Evolutionary conservation across 495 filamentous ascomycete genomes (phyloP), one percentile per base, ranked within the genome.

Genomic region (Neurospora discreta): DNA sequence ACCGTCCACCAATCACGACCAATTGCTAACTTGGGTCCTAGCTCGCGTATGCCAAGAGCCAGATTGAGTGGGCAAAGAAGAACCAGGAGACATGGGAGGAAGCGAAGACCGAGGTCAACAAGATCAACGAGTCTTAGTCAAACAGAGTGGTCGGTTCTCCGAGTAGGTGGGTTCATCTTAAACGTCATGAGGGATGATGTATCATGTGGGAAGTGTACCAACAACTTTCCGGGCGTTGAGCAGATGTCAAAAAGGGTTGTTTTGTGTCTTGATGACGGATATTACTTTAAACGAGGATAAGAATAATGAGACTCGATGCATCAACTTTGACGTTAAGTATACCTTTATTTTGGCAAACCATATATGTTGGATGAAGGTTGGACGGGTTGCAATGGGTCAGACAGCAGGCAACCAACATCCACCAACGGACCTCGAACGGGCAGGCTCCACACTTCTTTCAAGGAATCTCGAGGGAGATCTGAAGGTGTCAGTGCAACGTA

Each of bases 1-100:
- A 33, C 43, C 20, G 68, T 30, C 18, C 20, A 38, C 20, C 18
- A 0, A 20, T 26, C 5, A 26, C 9, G n/a, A n/a, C 18, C 0
- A 20, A 38, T 13, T 70, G 70, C 72, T 73, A 71, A 83, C 73
- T 78, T 70, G 71, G 44, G 16, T 68, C 8, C 23, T 72, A 98
- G 95, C 87, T 97, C 74, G 92, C 93, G 65, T 99, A 97, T 78
- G 95, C 95, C 13, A 91, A 89, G 77, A 94, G 91, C 79, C 95
- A 99, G 79, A 90, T 99, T 71, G 93, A 98, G 80, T 99, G 95
- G 95, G 96, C 95, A n/a, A 93, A 90, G 80, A 95, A 95, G 84
- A 98, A 94, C 76, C 89, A 95, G 75, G 94, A 97, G 77, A 93
- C 93, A 3, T 99, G 95, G 95, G 93, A 94, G 76, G 94, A 98